A percentile compares a stretch with the other conserved stretches of the same genome.
These are phyloP conservation scores for Coniochaeta sp. DNA, from an alignment of 2,329 filamentous ascomycete species.

Conservation along the genomic window DNA sequence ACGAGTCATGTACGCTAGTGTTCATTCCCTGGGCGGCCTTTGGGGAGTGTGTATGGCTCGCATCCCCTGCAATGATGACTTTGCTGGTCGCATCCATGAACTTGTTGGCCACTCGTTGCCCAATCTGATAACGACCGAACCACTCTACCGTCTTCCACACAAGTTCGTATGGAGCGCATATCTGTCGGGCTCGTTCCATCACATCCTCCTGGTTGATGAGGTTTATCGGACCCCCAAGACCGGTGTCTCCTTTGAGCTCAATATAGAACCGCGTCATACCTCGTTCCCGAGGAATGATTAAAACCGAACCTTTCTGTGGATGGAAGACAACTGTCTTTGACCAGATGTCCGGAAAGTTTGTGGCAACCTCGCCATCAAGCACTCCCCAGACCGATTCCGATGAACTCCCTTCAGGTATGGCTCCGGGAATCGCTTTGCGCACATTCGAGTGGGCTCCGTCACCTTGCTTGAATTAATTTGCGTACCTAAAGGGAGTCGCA, in stretches of 20 bases:
- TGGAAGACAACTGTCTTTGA: slow-evolving; percentile 65
- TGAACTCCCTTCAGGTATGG: slow-evolving; percentile 38
- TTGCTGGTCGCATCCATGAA: slow-evolving; percentile 56
- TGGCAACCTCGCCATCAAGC: slow-evolving; percentile 62
- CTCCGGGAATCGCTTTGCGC: slow-evolving; percentile 53
- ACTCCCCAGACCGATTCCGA: slow-evolving; percentile 57
- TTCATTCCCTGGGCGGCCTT: slow-evolving; percentile 68
- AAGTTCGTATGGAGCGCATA: slow-evolving; percentile 50
- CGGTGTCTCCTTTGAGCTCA: slow-evolving; percentile 40
- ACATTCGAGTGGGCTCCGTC: slow-evolving; percentile 51
- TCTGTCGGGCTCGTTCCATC: slow-evolving; percentile 56
- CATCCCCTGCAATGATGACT: slow-evolving; percentile 64
- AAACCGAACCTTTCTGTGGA: slow-evolving; percentile 58
- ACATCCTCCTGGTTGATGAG: slow-evolving; percentile 57
- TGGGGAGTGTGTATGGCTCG: slow-evolving; percentile 65
- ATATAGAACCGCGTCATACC: slow-evolving; percentile 63
- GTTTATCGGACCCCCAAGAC: slow-evolving; percentile 24
- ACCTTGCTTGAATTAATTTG: too few relatives aligned
- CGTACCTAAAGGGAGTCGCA: too few relatives aligned
- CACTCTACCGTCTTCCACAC: slow-evolving; percentile 56
- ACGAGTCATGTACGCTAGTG: slow-evolving; percentile 50
- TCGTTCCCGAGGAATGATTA: slow-evolving; percentile 65
- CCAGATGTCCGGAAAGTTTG: slow-evolving; percentile 69
- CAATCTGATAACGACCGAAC: slow-evolving; percentile 67
- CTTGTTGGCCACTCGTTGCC: slow-evolving; percentile 61